These are phyloP conservation scores for Berkeleyomyces rouxiae DNA, from an alignment of 2,329 filamentous ascomycete genomes.

Conservation along the genomic window DNA sequence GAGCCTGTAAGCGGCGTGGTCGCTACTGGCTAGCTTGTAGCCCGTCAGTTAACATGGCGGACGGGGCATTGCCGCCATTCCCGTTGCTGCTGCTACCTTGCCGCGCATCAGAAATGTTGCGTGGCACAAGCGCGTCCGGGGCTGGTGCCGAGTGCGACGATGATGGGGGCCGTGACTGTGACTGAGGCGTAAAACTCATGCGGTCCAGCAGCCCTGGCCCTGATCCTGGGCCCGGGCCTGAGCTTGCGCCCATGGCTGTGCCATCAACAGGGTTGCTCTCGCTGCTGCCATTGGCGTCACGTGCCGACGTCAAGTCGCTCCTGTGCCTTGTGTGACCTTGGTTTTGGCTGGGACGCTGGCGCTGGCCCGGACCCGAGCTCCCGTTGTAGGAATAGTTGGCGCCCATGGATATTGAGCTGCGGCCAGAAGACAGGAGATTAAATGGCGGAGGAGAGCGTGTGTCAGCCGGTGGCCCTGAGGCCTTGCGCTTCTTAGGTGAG, in stretches of 20 bases:
- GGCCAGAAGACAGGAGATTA: background rate
- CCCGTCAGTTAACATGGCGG: constrained; percentile 27
- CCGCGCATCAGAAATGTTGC: background rate
- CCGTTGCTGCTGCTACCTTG: constrained; percentile 7
- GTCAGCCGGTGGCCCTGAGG: constrained; percentile 35
- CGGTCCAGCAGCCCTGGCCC: background rate
- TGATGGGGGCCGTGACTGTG: background rate
- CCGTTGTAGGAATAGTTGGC: constrained; percentile 31
- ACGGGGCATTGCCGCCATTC: constrained; percentile 24
- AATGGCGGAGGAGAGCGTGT: constrained; percentile 19
- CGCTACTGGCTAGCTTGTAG: constrained; percentile 18
- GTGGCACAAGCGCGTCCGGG: background rate
- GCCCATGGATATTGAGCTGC: background rate
- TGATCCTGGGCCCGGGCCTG: background rate
- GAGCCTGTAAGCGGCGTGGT: too few species aligned
- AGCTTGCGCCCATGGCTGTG: too few species aligned
- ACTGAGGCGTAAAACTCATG: constrained; percentile 5
- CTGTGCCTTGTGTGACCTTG: constrained; percentile 26
- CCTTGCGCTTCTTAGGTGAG: constrained; percentile 76
- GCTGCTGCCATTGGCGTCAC: background rate
- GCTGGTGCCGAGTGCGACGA: background rate
- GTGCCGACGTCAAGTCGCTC: background rate
- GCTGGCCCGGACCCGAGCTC: constrained; percentile 21
- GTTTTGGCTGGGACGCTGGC: constrained; percentile 43
- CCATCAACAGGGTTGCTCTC: background rate